These are phyloP conservation scores for Omphalotus olearius DNA, from an alignment of 1,284 basidiomycete genomes.

Conservation along the genomic window DNA sequence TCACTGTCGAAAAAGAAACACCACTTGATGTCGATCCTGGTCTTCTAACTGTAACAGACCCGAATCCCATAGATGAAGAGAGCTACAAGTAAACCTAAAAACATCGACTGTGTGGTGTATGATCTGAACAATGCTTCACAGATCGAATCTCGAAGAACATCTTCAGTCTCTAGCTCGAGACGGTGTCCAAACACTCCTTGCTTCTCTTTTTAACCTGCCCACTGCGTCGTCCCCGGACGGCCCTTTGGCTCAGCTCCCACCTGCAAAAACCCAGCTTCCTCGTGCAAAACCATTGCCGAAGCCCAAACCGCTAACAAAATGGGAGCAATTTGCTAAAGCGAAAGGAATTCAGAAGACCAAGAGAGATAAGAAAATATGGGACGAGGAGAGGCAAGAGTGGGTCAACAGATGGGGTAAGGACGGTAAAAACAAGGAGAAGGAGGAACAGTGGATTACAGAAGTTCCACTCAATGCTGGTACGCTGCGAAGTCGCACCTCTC, in stretches of 20 bases:
- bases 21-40: conserved; percentile 83
- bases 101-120: neutral
- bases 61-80: conserved; percentile 79
- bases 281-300: conserved; percentile 92
- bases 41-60: conserved; percentile 83
- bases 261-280: conserved; percentile 74
- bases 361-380: conserved; percentile 85
- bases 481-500: too few species aligned
- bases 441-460: conserved; percentile 92
- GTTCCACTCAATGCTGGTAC: conserved; percentile 81
- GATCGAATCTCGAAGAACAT: conserved; percentile 76
- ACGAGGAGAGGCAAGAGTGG: conserved; percentile 94
- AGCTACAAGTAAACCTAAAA: conserved; percentile 56
- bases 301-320: conserved; percentile 91
- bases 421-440: conserved; percentile 86
- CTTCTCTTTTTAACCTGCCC: conserved; percentile 80
- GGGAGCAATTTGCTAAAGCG: conserved; percentile 92
- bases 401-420: conserved; percentile 89
- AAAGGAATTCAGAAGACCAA: conserved; percentile 89
- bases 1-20: conserved; percentile 73
- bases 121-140: conserved; percentile 24
- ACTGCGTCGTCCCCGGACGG: conserved; percentile 77
- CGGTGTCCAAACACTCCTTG: conserved; percentile 81
- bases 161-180: conserved; percentile 82
- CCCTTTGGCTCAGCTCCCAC: conserved; percentile 80